Base-by-base conservation (phyloP, 495 filamentous ascomycete genomes). In the Neohortaea acidophila region DNA sequence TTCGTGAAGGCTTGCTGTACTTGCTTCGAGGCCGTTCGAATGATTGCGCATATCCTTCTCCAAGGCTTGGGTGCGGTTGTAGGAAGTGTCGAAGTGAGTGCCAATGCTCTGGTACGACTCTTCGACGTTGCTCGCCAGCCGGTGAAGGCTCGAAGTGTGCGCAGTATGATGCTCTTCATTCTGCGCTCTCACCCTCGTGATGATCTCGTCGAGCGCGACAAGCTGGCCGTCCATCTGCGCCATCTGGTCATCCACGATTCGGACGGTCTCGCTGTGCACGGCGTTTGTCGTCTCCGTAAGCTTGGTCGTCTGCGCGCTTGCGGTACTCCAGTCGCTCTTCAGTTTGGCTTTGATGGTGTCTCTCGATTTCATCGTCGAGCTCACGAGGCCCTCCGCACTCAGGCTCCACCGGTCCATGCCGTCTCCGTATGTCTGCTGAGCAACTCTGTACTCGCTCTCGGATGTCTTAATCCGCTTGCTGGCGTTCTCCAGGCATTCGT, bases 181-280 rank as follows among this genome's bases (percentile, higher is more conserved):
- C 46, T 89, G 78, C 4, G 71, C 77, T 39, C 77, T 74, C 11
- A 91, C 84, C 30, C 81, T 79, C 20, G 80, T 66, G 23, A 94
- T 82, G 45, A 94, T 93, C 43, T 84, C 81, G 58, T 94, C 89
- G 4, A 96, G 67, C 5, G 81, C 79, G 46, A 70, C 70, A 73
- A 97, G 87, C 59, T 96, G 84, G 6, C 65, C 66, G 40, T 80
- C 77, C 60, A 97, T 79, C 41, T 91, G 77, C 26, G 67, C 68
- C 62, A 93, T 79, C 57, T 96, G 91, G 19, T 76, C 77, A 52
- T 86, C 80, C 8, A 94, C 87, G 48, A 92, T 89, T 1, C 75
- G 75, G 14, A 93, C 73, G 0, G 86, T 92, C 58, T 92, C 79
- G n/a, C 81, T 78, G 43, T 96, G 84, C 8, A 96, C 84, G 0